Evolutionary conservation across 306 rosid species (phyloP), one percentile per base, ranked within the genome.

Genomic region (Dalbergia oliveri): DNA sequence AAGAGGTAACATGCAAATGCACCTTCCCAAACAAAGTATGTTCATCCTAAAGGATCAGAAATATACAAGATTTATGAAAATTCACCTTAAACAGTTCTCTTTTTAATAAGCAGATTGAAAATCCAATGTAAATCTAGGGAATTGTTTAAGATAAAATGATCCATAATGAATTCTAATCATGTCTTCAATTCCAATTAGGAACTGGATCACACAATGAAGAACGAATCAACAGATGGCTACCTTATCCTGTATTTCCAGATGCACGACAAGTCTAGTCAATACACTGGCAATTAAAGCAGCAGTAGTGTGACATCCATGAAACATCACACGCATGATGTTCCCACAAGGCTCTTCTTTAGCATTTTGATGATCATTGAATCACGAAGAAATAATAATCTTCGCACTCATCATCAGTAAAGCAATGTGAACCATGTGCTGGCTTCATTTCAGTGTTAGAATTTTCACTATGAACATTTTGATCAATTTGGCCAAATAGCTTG

Each of bases 281-380:
- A 88, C 69, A 67, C 84, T 86, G 69, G 85, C 70, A 13, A 94
- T 87, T 87, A 94, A 84, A 68, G 89, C 81, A 13, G 90, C 84
- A 3, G 91, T 90, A 77, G 91, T 86, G 69, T 88, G 87, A 85
- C 92, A 87, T 86, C 98, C 98, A 79, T 91, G 94, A 86, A 86
- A 85, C 93, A 91, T 91, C 82, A 91, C 73, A 16, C 92, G 89
- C 97, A 93, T 88, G 75, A 91, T 82, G 73, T 90, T 87, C 58
- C 92, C 89, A 69, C 66, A 88, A 70, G 88, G 67, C 62, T 90
- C 98, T 83, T 91, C 94, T 62, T 81, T 75, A 60, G 76, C 66
- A 84, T 37, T 78, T 77, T 68, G 65, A 66, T 72, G 81, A 73
- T 69, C 86, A 53, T 69, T 82, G 45, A 78, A 83, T 82, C 88